phyloP scores from a whole-genome alignment of 2,329 filamentous ascomycete genomes.

The Microsporum audouinii region DNA sequence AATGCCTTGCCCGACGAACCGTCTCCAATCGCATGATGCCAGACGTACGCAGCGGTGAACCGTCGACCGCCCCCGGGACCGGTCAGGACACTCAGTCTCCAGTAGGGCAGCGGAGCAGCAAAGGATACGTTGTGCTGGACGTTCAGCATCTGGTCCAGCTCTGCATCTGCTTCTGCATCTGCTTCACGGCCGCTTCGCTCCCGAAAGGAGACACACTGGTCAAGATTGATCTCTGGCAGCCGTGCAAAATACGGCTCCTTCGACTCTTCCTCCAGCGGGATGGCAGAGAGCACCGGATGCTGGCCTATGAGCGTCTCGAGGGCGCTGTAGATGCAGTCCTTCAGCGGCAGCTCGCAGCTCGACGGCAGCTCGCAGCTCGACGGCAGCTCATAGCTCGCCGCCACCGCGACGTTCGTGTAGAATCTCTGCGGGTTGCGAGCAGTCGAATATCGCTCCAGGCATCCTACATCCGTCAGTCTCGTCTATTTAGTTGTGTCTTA shows the following conservation, averaged over 20 bases:
- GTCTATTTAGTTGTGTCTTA: not conserved
- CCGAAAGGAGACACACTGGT: not conserved
- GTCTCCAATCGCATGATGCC: constrained; percentile 40
- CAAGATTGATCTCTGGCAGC: constrained; percentile 33
- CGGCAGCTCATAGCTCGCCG: constrained; percentile 29
- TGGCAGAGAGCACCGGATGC: constrained; percentile 35
- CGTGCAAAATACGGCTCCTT: constrained; percentile 35
- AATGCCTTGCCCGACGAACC: constrained; percentile 37
- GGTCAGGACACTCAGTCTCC: constrained; percentile 35
- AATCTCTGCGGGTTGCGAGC: constrained; percentile 33
- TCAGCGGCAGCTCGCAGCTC: constrained; percentile 17
- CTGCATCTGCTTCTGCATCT: constrained; percentile 25
- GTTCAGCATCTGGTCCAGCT: constrained; percentile 33
- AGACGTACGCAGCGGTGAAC: constrained; percentile 38
- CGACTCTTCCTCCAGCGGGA: constrained; percentile 32
- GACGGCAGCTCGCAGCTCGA: constrained; percentile 26
- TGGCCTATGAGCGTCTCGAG: constrained; percentile 27
- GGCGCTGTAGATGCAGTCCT: constrained; percentile 29
- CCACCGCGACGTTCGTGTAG: constrained; percentile 36
- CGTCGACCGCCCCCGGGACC: constrained; percentile 12
- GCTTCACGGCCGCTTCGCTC: constrained; percentile 18
- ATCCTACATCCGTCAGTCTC: constrained; percentile 14
- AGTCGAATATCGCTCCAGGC: constrained; percentile 34
- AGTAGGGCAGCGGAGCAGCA: constrained; percentile 30
- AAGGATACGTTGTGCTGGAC: constrained; percentile 34